Evolutionary conservation across 1,284 basidiomycete species (phyloP), one percentile per base, ranked within the genome.

Genomic region (Malassezia arunalokei): DNA sequence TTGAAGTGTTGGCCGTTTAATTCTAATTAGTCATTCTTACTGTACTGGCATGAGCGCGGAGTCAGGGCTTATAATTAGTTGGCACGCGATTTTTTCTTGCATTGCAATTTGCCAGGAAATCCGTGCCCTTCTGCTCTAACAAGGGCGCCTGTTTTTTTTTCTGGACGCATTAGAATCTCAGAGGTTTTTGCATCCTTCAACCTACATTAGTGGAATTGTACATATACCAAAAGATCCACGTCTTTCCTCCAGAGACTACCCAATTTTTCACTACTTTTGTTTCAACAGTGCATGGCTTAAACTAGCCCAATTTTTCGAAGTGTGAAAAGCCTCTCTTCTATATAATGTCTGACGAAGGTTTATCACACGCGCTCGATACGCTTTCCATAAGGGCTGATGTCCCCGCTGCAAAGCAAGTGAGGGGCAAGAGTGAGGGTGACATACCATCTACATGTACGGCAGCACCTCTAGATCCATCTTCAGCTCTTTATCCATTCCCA

Each of bases 291-390:
- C 20, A 24, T 24, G 20, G 20, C 20, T 24, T 24, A 24, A 24
- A 24, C 20, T 24, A 24, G 20, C 20, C 20, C 20, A 24, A 4
- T 24, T 4, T 24, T 24, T 24, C 20, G 20, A 24, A 24, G 20
- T 24, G 20, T 24, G 20, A 24, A 24, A 24, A 24, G 20, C 20
- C 20, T 24, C 2, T 24, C 20, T 4, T 24, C 33, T 5, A 11
- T 35, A 35, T 35, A 15, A 55, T 55, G 53, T 15, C 53, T n/a
- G 53, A 50, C 29, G 40, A 45, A 43, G n/a, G 17, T 17, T 44
- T 55, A 15, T 8, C 49, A 15, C 38, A 45, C 5, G 49, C 53
- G n/a, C 40, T 55, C 12, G 53, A 55, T 37, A 27, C 37, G 6
- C 27, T 49, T 12, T 27, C 42, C 3, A n/a, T 55, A 11, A 39